Evolutionary conservation across 2,329 filamentous ascomycete species (phyloP), one percentile per base, ranked within the genome.

Genomic region (Lachnellula occidentalis): DNA sequence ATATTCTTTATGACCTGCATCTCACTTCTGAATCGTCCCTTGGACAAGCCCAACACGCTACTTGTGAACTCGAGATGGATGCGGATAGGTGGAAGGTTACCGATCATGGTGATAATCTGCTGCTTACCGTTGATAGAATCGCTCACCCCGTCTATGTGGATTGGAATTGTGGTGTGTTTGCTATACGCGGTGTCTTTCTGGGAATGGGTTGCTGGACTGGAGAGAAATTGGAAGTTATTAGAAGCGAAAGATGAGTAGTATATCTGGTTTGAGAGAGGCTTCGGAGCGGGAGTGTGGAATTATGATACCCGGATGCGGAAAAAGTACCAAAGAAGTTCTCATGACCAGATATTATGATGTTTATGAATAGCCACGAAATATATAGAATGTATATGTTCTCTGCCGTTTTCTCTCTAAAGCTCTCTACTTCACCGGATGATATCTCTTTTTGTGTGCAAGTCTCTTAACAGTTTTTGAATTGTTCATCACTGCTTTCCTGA

Each of bases 141-240:
- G 1, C 15, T 58, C 2, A 41, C 12, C 5, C 43, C 47, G 8
- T 41, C 43, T 2, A 12, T 12, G n/a, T 61, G 59, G 56, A 54
- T 47, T 39, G 54, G 53, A 12, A 46, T 21, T 22, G 47, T 53
- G 9, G 43, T 34, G 8, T 11, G 39, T 7, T 37, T 54, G 12
- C 19, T 61, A 6, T 61, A 57, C 46, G 42, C 24, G 34, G 48
- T 59, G 14, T 59, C 58, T 41, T 17, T 61, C 2, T 59, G 48
- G 50, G 57, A 61, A 34, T 56, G 50, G 54, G n/a, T 49, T 36
- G 42, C 50, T 31, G 57, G 59, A 2, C 45, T 59, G 24, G 57
- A 61, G 46, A 56, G 31, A 37, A 34, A 51, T 42, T 60, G 53
- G 58, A 43, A 21, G 34, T 24, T 56, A n/a, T 24, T 60, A 17